Evolutionary conservation across 306 rosid genomes (phyloP), one percentile per base, ranked within the genome.

Genomic region (Trichosanthes truncata): DNA sequence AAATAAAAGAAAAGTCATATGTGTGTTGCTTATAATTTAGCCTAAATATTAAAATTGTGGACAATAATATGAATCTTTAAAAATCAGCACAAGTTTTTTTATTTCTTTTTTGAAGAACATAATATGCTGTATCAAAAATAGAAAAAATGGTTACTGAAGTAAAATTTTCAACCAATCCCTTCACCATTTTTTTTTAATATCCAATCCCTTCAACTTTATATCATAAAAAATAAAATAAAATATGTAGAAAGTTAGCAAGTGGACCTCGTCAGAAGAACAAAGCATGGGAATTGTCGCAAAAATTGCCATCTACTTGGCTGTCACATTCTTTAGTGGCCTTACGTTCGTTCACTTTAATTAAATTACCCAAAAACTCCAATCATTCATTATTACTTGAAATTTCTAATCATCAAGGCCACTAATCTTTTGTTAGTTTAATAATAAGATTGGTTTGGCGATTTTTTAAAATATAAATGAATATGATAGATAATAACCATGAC

Each of bases 231-330:
- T 11, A 55, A 55, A n/a, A 7, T 0, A 31, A 31, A 14, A 62
- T 1, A 43, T 13, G 49, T 17, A 13, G 14, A 17, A 66, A 15
- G 23, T 66, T 11, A 21, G 75, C 15, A 21, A 41, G 76, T 71
- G 76, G 76, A 23, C 76, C 8, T 71, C 76, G 76, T 71, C 76
- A 43, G 55, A 71, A 71, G 38, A 71, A 71, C 55, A 71, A 45
- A 71, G 56, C 11, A 71, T 43, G 75, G 76, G 35, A 43, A 4
- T 71, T 71, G 12, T 71, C 55, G 13, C 53, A 11, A 40, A 69
- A 23, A 36, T n/a, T 21, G 29, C 18, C 41, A 1, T 69, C 76
- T 43, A 69, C 55, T 69, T 45, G 55, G 55, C 76, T 43, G 21
- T 69, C 76, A 69, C 53, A n/a, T 69, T 10, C 48, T 10, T 69